These are phyloP conservation scores for Dittrichia graveolens DNA, from an alignment of 129 eudicot genomes.

Conservation along the genomic window DNA sequence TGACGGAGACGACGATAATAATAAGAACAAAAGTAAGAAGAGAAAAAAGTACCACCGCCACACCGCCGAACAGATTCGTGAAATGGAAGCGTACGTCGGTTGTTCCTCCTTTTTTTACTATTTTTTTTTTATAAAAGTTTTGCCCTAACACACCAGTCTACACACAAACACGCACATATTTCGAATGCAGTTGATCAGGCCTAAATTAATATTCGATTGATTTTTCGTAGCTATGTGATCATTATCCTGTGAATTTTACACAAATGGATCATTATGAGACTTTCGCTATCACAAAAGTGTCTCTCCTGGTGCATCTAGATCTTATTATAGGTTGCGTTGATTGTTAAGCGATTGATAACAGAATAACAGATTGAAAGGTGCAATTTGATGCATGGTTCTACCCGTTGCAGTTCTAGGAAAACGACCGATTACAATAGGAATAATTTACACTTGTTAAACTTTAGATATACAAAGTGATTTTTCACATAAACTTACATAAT, in stretches of 20 bases:
- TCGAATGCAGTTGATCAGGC: conserved; percentile 19
- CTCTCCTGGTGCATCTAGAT: conserved; percentile 19
- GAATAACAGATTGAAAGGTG: conserved; percentile 3
- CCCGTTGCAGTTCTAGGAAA: neutral
- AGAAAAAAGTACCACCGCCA: conserved; percentile 94
- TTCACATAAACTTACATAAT: conserved; percentile 14
- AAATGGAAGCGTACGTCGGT: conserved; percentile 89
- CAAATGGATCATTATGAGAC: neutral
- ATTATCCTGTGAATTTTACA: neutral
- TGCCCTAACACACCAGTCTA: conserved; percentile 18
- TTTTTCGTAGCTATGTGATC: neutral
- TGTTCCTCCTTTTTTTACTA: neutral
- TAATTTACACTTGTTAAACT: conserved; percentile 10
- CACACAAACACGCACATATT: conserved; percentile 3
- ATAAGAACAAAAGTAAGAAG: conserved; percentile 57
- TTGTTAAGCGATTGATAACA: neutral
- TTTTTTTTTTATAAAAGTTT: conserved; percentile 1
- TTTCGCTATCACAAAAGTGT: neutral
- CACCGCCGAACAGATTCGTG: conserved; percentile 86
- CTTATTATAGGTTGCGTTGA: conserved; percentile 8
- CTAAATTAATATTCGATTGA: neutral
- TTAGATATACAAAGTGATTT: neutral
- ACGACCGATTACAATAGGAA: neutral
- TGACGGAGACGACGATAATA: conserved; percentile 45
- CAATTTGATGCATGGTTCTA: conserved; percentile 28